Evolutionary conservation across 805 yeast species (phyloP).

Genomic region (Ogataea paradorogensis): DNA sequence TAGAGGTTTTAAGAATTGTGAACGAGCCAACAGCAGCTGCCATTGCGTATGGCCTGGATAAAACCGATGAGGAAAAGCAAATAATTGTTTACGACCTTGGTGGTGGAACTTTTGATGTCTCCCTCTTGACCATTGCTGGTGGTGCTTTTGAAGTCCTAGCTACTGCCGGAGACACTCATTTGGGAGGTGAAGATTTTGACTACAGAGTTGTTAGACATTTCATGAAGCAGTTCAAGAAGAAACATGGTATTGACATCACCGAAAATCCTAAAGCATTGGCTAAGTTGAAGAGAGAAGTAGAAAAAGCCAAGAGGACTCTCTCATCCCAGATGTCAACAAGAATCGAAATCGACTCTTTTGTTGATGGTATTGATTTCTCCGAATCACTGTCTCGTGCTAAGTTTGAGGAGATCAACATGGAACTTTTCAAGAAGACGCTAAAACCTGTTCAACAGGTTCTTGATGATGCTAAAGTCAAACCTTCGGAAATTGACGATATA

Average conservation of each 20-base stretch:
- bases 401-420: slow-evolving; percentile 94
- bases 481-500: slow-evolving; percentile 87
- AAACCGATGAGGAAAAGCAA: slow-evolving; percentile 78
- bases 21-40: slow-evolving; percentile 98
- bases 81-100: slow-evolving; percentile 92
- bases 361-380: slow-evolving; percentile 92
- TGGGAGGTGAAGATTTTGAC: slow-evolving; percentile 87
- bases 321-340: slow-evolving; percentile 95
- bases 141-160: slow-evolving; percentile 81
- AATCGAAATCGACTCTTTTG: slow-evolving; percentile 92
- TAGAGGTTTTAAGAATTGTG: slow-evolving; percentile 82
- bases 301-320: slow-evolving; percentile 95
- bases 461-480: slow-evolving; percentile 87
- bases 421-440: slow-evolving; percentile 88
- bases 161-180: slow-evolving; percentile 79
- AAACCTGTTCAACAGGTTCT: slow-evolving; percentile 96
- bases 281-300: slow-evolving; percentile 95
- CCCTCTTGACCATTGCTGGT: slow-evolving; percentile 72
- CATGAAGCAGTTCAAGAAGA: slow-evolving; percentile 85
- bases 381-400: slow-evolving; percentile 96
- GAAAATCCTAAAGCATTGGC: slow-evolving; percentile 83
- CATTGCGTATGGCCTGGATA: slow-evolving; percentile 91
- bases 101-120: slow-evolving; percentile 94
- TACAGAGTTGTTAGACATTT: slow-evolving; percentile 81
- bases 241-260: slow-evolving; percentile 80